These are phyloP conservation scores for Kuraishia capsulata DNA, from an alignment of 805 yeast species.

Conservation along the genomic window DNA sequence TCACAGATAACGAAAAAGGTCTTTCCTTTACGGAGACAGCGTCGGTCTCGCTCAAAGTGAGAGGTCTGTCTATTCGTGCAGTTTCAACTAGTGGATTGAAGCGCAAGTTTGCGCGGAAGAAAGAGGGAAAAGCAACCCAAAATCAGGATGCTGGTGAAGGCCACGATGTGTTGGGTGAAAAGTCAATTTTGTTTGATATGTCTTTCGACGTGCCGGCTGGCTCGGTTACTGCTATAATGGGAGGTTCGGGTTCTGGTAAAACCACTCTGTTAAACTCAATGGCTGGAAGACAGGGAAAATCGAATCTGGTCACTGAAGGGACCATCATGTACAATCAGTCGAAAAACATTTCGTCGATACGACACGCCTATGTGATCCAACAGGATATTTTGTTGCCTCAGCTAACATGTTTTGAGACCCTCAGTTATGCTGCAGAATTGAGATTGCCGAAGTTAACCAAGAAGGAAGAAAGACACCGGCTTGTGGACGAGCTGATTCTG, in stretches of 20 bases:
- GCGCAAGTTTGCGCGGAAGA: neutral
- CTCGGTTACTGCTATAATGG: slow-evolving; percentile 69
- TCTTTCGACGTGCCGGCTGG: slow-evolving; percentile 54
- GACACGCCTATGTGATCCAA: slow-evolving; percentile 64
- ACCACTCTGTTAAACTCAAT: slow-evolving; percentile 68
- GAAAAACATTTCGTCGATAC: slow-evolving; percentile 15
- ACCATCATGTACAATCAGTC: slow-evolving; percentile 30
- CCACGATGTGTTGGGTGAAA: slow-evolving; percentile 21
- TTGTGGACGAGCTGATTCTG: slow-evolving; percentile 52
- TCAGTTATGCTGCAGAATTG: slow-evolving; percentile 62
- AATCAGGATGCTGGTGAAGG: too few relatives aligned
- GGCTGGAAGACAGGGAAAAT: slow-evolving; percentile 35
- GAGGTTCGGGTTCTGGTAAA: slow-evolving; percentile 85
- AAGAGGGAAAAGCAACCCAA: slow-evolving; percentile 16
- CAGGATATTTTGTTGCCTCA: slow-evolving; percentile 67
- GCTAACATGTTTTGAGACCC: slow-evolving; percentile 63
- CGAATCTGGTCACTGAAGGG: slow-evolving; percentile 28
- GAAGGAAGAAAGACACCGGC: slow-evolving; percentile 28
- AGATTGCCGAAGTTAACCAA: slow-evolving; percentile 43
- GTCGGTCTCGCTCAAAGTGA: neutral
- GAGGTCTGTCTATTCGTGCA: neutral
- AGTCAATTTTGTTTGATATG: slow-evolving; percentile 40
- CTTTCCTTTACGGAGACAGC: neutral
- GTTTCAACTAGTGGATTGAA: neutral
- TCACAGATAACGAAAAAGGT: neutral